phyloP scores from a whole-genome alignment of 331 rosid species.

The Prunus yedoensis region DNA sequence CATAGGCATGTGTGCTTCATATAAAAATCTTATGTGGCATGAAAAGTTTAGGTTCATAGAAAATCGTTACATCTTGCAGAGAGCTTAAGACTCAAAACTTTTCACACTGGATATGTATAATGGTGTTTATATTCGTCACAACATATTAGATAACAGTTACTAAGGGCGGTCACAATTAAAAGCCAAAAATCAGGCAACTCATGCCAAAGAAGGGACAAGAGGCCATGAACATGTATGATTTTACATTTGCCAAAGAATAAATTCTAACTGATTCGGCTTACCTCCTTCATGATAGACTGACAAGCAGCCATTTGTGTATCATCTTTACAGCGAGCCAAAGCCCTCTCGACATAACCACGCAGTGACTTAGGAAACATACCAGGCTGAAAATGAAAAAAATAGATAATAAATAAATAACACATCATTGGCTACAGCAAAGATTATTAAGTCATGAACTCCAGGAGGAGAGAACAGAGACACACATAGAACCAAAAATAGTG shows the following conservation, averaged over 20 bases:
- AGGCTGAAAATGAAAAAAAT: slow-evolving; percentile 58
- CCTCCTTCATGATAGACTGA: slow-evolving; percentile 92
- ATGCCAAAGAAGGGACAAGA: neutral
- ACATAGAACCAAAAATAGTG: neutral
- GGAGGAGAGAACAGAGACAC: neutral
- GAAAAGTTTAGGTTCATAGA: neutral
- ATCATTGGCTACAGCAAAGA: slow-evolving; percentile 21
- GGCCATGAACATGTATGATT: neutral
- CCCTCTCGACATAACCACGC: slow-evolving; percentile 95
- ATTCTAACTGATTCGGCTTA: slow-evolving; percentile 28
- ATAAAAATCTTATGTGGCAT: neutral
- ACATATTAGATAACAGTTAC: neutral
- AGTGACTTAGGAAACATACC: slow-evolving; percentile 85
- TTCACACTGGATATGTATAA: neutral
- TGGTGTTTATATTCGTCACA: neutral
- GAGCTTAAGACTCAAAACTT: neutral
- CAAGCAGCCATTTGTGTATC: slow-evolving; percentile 77
- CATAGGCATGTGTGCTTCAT: neutral
- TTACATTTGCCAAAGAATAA: slow-evolving; percentile 9
- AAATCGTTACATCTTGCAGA: neutral
- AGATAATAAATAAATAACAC: slow-evolving; percentile 3
- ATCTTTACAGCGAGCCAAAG: slow-evolving; percentile 89
- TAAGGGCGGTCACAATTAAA: neutral
- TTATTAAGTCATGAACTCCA: slow-evolving; percentile 7
- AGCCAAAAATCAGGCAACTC: slow-evolving; percentile 3